A percentile compares a stretch with the other conserved stretches of the same genome.
These are phyloP conservation scores for Nigrospora oryzae DNA, from an alignment of 2,329 filamentous ascomycete genomes.

Conservation along the genomic window DNA sequence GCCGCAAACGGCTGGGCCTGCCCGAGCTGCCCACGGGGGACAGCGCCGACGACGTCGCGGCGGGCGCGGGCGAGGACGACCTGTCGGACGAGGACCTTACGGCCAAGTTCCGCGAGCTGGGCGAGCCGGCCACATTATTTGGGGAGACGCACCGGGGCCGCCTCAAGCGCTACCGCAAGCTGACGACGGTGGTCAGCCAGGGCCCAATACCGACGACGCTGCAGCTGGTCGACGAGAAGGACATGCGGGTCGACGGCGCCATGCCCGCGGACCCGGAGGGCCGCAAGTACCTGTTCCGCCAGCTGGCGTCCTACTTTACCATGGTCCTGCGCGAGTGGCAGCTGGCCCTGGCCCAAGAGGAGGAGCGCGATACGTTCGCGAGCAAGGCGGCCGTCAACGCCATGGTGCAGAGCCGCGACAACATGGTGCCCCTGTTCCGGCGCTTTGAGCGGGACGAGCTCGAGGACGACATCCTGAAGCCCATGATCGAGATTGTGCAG, in stretches of 20 bases:
- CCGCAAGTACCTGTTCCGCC: conserved; percentile 68
- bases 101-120: conserved; percentile 58
- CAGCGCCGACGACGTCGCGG: conserved; percentile 32
- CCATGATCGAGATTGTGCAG: conserved; percentile 84
- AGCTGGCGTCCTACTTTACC: conserved; percentile 91
- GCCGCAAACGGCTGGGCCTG: conserved; percentile 70
- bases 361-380: conserved; percentile 56
- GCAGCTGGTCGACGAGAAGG: conserved; percentile 68
- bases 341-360: conserved; percentile 61
- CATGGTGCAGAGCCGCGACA: conserved; percentile 80
- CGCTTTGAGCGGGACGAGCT: conserved; percentile 78
- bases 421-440: conserved; percentile 82
- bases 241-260: conserved; percentile 69
- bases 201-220: conserved; percentile 85
- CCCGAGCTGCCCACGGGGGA: conserved; percentile 57
- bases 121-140: conserved; percentile 70
- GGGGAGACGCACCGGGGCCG: conserved; percentile 68
- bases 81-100: conserved; percentile 64
- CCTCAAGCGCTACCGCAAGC: conserved; percentile 61
- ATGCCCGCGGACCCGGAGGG: conserved; percentile 53
- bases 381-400: conserved; percentile 76
- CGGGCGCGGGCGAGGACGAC: conserved; percentile 35
- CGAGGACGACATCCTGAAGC: conserved; percentile 69
- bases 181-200: conserved; percentile 53
- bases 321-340: conserved; percentile 92